These are phyloP conservation scores for Naganishia sp. DNA, from an alignment of 1,284 basidiomycete genomes.

Conservation along the genomic window DNA sequence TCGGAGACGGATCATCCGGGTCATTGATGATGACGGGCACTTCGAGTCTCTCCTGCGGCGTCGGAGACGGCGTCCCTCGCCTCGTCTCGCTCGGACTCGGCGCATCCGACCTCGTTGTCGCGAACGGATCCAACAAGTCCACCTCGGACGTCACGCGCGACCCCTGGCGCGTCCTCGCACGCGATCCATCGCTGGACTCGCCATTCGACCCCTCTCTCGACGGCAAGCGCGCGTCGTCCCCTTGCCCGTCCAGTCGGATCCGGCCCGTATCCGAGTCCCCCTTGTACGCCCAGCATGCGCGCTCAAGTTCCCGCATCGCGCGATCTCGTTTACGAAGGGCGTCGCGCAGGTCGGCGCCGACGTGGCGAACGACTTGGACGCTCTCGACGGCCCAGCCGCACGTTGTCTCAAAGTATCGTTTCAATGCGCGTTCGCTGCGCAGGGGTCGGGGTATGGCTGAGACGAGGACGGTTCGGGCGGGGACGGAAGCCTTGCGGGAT, in stretches of 20 bases:
- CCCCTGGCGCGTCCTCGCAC: neutral
- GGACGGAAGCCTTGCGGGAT: constrained; percentile 89
- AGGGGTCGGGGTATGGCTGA: constrained; percentile 79
- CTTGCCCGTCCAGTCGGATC: constrained; percentile 21
- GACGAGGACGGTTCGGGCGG: constrained; percentile 88
- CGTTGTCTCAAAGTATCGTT: constrained; percentile 84
- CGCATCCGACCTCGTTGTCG: neutral
- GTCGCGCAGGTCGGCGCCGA: constrained; percentile 65
- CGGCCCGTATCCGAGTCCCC: constrained; percentile 29
- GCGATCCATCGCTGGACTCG: neutral
- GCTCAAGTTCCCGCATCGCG: constrained; percentile 75
- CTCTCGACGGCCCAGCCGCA: constrained; percentile 57
- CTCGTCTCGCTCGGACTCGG: neutral
- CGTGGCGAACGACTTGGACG: constrained; percentile 83
- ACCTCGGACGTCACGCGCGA: neutral
- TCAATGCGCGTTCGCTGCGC: constrained; percentile 77
- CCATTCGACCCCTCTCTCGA: neutral
- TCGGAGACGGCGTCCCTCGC: neutral
- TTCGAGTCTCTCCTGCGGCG: neutral
- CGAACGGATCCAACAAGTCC: constrained; percentile 11
- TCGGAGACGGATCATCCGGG: constrained; percentile 23
- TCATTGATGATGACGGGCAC: constrained; percentile 20
- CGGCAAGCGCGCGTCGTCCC: neutral
- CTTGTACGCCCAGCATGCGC: constrained; percentile 72
- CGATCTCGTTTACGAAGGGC: constrained; percentile 75